These are phyloP conservation scores for Epichloe sp. DNA, from an alignment of 2,329 filamentous ascomycete genomes.

Conservation along the genomic window DNA sequence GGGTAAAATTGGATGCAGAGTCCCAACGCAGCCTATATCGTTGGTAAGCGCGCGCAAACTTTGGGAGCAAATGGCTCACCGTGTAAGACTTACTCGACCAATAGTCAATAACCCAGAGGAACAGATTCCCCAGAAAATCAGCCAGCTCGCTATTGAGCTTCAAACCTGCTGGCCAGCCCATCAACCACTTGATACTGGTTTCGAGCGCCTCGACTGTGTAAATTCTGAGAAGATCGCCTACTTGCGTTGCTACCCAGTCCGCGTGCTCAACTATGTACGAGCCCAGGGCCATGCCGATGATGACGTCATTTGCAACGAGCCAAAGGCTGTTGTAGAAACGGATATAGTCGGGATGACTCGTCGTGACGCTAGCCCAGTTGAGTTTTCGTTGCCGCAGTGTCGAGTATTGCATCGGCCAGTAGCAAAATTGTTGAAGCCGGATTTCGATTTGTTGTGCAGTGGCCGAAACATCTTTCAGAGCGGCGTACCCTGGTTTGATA, in stretches of 20 bases:
- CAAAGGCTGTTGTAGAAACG: conserved; percentile 97
- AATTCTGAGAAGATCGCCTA: conserved; percentile 59
- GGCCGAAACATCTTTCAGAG: conserved; percentile 88
- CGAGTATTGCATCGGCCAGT: conserved; percentile 95
- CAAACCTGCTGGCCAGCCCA: conserved; percentile 86
- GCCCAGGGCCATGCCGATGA: conserved; percentile 91
- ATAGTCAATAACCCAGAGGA: conserved; percentile 97
- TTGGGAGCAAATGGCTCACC: conserved; percentile 6
- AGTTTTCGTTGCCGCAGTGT: conserved; percentile 79
- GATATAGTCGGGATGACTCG: conserved; percentile 93
- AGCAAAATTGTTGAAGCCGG: conserved; percentile 92
- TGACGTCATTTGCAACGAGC: conserved; percentile 97
- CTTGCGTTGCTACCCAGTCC: conserved; percentile 65
- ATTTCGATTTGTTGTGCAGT: conserved; percentile 97
- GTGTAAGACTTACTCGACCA: conserved; percentile 58
- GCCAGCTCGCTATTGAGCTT: conserved; percentile 93
- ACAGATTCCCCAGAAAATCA: conserved; percentile 86
- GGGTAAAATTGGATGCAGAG: conserved; percentile 68
- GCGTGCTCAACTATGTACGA: conserved; percentile 97
- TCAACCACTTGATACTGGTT: conserved; percentile 85
- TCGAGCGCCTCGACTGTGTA: conserved; percentile 86
- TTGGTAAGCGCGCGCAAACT: conserved; percentile 10
- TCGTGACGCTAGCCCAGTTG: conserved; percentile 92
- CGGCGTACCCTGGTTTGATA: conserved; percentile 61
- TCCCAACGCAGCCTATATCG: conserved; percentile 55